phyloP scores from a whole-genome alignment of 2,329 filamentous ascomycete species.

The Juglanconis oblonga region DNA sequence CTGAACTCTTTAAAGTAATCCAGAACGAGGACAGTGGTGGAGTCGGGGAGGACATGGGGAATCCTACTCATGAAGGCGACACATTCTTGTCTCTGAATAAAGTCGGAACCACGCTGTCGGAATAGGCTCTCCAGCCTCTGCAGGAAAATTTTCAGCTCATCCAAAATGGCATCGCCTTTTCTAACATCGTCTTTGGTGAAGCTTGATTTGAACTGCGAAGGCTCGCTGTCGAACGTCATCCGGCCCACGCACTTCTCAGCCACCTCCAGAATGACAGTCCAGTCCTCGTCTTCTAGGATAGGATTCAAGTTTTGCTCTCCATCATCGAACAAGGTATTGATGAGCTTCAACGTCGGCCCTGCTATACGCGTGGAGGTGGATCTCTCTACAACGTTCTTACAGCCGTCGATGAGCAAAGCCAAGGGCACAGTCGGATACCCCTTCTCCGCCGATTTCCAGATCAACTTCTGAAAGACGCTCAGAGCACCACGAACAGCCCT shows the following conservation, averaged over 20 bases:
- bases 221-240: neutral
- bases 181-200: conserved; percentile 28
- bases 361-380: conserved; percentile 42
- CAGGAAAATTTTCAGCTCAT: conserved; percentile 44
- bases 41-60: conserved; percentile 61
- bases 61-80: conserved; percentile 65
- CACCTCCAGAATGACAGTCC: conserved; percentile 59
- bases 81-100: conserved; percentile 63
- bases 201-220: conserved; percentile 1
- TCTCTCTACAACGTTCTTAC: conserved; percentile 47
- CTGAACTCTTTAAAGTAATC: conserved; percentile 67
- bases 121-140: conserved; percentile 49
- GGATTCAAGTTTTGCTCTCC: conserved; percentile 50
- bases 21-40: conserved; percentile 61
- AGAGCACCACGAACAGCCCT: conserved; percentile 62
- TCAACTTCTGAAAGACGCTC: conserved; percentile 59
- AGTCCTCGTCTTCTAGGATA: conserved; percentile 63
- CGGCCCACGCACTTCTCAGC: conserved; percentile 48
- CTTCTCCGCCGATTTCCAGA: conserved; percentile 57
- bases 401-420: conserved; percentile 55
- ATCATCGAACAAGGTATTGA: conserved; percentile 55
- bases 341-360: conserved; percentile 45
- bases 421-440: conserved; percentile 60
- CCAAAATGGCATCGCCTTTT: conserved; percentile 33
- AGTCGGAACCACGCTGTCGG: conserved; percentile 44